Evolutionary conservation across 2,329 filamentous ascomycete genomes (phyloP).

Genomic region (Colletotrichum limetticola): DNA sequence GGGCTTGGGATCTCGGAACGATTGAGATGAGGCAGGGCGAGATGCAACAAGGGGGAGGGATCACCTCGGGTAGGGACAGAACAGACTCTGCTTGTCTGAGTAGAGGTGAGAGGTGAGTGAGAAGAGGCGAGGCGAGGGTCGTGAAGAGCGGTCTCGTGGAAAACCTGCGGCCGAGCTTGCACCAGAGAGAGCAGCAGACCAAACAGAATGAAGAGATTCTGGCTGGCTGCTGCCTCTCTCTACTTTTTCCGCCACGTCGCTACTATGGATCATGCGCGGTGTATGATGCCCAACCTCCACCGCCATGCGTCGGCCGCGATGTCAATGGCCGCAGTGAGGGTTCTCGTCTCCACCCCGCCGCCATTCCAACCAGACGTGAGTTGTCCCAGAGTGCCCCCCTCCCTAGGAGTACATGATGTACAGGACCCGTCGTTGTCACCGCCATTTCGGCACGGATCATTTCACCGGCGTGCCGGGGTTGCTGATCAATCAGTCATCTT

Average conservation of each 20-base stretch:
- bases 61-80: background rate
- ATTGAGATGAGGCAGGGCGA: slow-evolving; percentile 6
- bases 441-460: slow-evolving; percentile 35
- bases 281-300: slow-evolving; percentile 36
- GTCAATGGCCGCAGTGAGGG: slow-evolving; percentile 27
- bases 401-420: slow-evolving; percentile 21
- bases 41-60: background rate
- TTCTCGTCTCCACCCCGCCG: slow-evolving; percentile 24
- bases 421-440: slow-evolving; percentile 27
- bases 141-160: slow-evolving; percentile 30
- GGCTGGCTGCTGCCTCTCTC: background rate
- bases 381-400: slow-evolving; percentile 23
- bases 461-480: slow-evolving; percentile 25
- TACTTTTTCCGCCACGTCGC: slow-evolving; percentile 33
- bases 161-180: slow-evolving; percentile 12
- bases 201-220: background rate
- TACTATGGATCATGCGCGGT: slow-evolving; percentile 33
- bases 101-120: background rate
- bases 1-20: background rate
- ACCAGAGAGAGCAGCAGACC: background rate
- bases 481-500: slow-evolving; percentile 27
- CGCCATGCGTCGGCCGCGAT: slow-evolving; percentile 33
- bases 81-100: background rate
- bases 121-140: slow-evolving; percentile 6
- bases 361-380: slow-evolving; percentile 30